Evolutionary conservation across 1,139 yeast species (phyloP), one percentile per base, ranked within the genome.

Genomic region (Scheffersomyces titani): DNA sequence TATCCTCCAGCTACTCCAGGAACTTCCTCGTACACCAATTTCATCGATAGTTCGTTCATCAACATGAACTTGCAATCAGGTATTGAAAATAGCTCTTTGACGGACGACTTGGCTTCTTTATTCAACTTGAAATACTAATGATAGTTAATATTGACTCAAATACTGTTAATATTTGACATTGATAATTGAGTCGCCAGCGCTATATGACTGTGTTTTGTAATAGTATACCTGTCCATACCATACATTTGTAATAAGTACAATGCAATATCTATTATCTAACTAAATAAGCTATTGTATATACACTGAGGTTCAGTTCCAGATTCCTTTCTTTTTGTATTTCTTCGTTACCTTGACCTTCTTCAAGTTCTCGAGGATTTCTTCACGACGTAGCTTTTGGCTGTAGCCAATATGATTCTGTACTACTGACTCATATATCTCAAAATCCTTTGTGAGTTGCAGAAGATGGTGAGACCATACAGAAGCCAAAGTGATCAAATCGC

Each of bases 381-480:
- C 82, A 55, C 87, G 70, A 61, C 81, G 76, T 49, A 82, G 63
- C 61, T 81, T 80, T 65, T 88, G 92, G 44, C 89, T 86, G 68
- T 88, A 87, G 20, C 90, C 93, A 46, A 88, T 87, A 61, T 87
- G 74, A 61, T 86, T 86, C 68, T 88, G 92, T 46, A 88, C 89
- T 60, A 88, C 91, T 5, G 85, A 78, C 65, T 88, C 92, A 65
- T 86, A 87, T 16, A 88, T 84, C 54, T 83, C 85, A 62, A 85
- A 84, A 64, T 87, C 88, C 54, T 77, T 78, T 57, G 75, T 74
- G 16, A 80, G 75, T 44, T 74, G 80, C 52, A 69, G 66, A 55
- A 75, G 70, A 63, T 80, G 78, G 57, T 77, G 70, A 47, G 74
- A 77, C 89, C 89, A 87, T 40, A 79, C 72, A 50, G 83, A 77